Conservation (phyloP, 441 rosid species). For the Aquilaria agallochum region DNA sequence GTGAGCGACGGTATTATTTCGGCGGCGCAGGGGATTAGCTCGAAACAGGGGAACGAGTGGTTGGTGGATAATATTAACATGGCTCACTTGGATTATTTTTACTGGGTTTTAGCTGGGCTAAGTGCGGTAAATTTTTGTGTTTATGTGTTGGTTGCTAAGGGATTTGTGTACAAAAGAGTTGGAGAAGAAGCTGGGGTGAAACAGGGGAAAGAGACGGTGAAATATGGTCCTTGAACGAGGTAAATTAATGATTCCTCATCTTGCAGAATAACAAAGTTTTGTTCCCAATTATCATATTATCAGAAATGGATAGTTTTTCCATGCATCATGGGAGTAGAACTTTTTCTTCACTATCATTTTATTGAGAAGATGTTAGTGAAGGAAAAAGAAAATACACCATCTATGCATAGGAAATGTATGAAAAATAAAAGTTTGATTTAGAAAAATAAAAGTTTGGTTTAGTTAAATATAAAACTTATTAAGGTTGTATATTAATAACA, state of each 20-base stretch:
- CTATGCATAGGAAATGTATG: too few species aligned
- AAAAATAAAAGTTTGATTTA: too few species aligned
- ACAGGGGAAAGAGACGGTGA: neutral
- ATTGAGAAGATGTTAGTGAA: too few species aligned
- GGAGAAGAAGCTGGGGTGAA: slow-evolving; percentile 18
- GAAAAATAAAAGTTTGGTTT: too few species aligned
- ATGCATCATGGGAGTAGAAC: too few species aligned
- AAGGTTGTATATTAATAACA: too few species aligned
- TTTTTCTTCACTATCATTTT: too few species aligned
- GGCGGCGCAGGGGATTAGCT: slow-evolving; percentile 38
- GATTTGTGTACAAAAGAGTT: slow-evolving; percentile 62
- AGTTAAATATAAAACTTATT: too few species aligned
- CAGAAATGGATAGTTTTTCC: too few species aligned
- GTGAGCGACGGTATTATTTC: slow-evolving; percentile 50
- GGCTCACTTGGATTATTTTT: slow-evolving; percentile 56
- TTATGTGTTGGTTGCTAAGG: slow-evolving; percentile 46
- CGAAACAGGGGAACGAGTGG: slow-evolving; percentile 42
- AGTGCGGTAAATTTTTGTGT: slow-evolving; percentile 52
- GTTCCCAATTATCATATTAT: too few species aligned
- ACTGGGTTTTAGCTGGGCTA: slow-evolving; percentile 63
- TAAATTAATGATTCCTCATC: neutral
- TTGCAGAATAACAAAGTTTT: too few species aligned
- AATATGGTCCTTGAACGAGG: neutral
- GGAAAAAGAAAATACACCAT: too few species aligned
- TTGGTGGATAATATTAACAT: slow-evolving; percentile 60